Base-by-base conservation (phyloP, 352 stramenopile genomes). In the Phytophthora foliorum region DNA sequence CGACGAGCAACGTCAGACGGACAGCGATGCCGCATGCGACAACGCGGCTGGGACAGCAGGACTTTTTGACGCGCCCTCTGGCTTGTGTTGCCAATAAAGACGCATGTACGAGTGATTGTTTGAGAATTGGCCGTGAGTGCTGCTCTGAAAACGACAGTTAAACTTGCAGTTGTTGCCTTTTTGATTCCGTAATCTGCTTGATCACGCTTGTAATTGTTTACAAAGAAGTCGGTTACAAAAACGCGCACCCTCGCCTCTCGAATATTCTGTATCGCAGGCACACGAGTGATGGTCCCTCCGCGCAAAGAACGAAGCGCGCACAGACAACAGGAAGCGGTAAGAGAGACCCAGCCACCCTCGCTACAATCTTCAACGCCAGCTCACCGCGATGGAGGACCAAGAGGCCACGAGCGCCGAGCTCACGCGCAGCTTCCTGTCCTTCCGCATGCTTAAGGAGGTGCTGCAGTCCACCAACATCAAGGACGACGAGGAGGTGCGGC, bases 401-500 rank as follows among this genome's bases (percentile, higher is more conserved):
- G 55, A 72, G 48, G 70, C 63, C 41, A 63, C 63, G 44, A 74
- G 63, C 10, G 65, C 69, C 4, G 69, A 81, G 63, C 72, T 87
- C 70, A 89, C 76, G 48, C 77, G 83, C 63, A 86, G 79, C 57
- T 88, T 87, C 48, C 69, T 91, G 52, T 90, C 79, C 22, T 94
- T 89, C 70, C 77, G 81, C 45, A 82, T 92, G 80, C 83, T 94
- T 16, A 90, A 90, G 65, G 81, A 93, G 41, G 81, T 88, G 66
- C 80, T 94, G 41, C 72, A 90, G 67, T 73, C 82, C n/a, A 84
- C 82, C 41, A 92, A 90, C 64, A 90, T 94, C 53, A 81, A 82
- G 17, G 82, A 94, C 39, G 80, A 93, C 55, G 82, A 94, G 57
- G 86, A 94, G 81, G 86, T 94, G 34, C 38, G 69, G 50, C 39